These are phyloP conservation scores for Coemansia sp. DNA, from an alignment of 192 early-diverging fungal genomes.

Conservation along the genomic window DNA sequence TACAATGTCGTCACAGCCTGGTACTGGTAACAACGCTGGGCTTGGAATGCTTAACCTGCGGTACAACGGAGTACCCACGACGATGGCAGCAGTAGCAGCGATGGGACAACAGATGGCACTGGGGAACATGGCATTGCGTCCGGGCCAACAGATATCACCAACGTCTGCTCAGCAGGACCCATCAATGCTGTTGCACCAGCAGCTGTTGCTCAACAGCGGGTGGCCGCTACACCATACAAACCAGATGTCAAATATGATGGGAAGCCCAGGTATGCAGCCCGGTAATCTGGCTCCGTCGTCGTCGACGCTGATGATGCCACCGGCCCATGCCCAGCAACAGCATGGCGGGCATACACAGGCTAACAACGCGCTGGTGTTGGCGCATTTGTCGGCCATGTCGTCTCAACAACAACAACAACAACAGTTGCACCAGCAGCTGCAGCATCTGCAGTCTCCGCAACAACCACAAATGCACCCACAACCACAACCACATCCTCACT, in stretches of 20 bases:
- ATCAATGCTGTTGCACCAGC: slow-evolving; percentile 5
- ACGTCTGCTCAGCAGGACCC: neutral
- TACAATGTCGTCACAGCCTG: neutral
- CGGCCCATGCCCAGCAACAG: neutral
- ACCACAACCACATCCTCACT: neutral
- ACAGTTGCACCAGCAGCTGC: neutral
- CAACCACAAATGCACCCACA: slow-evolving; percentile 5
- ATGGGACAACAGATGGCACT: slow-evolving; percentile 7
- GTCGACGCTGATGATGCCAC: neutral
- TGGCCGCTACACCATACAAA: neutral
- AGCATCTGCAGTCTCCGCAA: neutral
- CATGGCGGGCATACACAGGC: neutral
- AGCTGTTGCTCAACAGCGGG: neutral
- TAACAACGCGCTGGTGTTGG: neutral
- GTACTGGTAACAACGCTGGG: neutral
- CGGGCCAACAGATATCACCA: slow-evolving; percentile 4
- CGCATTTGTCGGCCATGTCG: slow-evolving; percentile 8
- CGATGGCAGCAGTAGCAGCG: slow-evolving; percentile 8
- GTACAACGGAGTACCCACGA: neutral
- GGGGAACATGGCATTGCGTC: slow-evolving; percentile 17
- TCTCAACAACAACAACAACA: neutral
- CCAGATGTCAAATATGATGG: neutral
- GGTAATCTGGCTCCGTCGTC: neutral
- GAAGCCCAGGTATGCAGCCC: slow-evolving; percentile 6
- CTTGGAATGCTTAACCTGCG: slow-evolving; percentile 7